phyloP scores from a whole-genome alignment of 345 rosid genomes.

The Eucalyptus microcorys region DNA sequence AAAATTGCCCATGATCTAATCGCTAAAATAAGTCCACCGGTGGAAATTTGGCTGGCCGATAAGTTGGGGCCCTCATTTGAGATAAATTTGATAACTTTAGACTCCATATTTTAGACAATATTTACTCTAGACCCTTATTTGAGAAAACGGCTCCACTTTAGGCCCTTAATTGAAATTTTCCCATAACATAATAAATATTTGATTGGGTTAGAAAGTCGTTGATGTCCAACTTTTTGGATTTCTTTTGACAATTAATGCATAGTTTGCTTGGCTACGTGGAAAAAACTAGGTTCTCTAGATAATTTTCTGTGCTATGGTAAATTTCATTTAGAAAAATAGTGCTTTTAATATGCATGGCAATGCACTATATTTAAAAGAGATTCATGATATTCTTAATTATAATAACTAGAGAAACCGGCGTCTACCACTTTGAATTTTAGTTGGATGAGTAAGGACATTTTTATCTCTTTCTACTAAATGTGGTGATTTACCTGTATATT shows the following conservation, averaged over 20 bases:
- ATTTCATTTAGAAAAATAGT: background rate
- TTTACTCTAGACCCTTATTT: fast-evolving
- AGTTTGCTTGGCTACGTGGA: background rate
- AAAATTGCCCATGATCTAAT: too few relatives aligned
- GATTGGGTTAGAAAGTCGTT: background rate
- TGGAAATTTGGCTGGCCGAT: too few relatives aligned
- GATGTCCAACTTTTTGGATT: background rate
- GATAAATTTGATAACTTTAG: too few relatives aligned
- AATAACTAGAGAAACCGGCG: background rate
- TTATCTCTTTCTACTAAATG: background rate
- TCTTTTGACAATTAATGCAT: background rate
- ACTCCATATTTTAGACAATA: fast-evolving
- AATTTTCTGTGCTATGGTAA: background rate
- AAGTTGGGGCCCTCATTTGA: too few relatives aligned
- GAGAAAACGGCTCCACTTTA: too few relatives aligned
- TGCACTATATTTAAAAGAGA: background rate
- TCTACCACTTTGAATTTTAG: background rate
- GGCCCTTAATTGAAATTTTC: too few relatives aligned
- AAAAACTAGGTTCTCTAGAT: background rate
- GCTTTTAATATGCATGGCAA: background rate
- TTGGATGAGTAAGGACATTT: background rate
- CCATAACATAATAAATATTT: background rate
- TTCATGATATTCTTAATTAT: background rate
- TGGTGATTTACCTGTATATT: background rate
- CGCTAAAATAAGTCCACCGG: fast-evolving